Base-by-base conservation (phyloP, 768 basidiomycete species). In the Kwoniella pini region DNA sequence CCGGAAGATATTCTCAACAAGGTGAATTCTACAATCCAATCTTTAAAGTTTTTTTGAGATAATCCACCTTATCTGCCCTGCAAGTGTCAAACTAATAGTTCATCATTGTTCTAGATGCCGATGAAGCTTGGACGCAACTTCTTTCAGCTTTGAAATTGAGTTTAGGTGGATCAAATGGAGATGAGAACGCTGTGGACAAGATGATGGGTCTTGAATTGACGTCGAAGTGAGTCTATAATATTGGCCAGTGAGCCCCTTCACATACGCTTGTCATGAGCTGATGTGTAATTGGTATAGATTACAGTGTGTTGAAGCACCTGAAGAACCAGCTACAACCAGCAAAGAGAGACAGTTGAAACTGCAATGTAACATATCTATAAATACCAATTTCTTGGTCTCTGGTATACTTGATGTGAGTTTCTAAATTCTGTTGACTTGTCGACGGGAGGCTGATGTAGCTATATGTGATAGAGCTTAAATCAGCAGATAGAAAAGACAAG, bases 401-500 rank as follows among this genome's bases (percentile, higher is more conserved):
- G 94, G 95, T 0, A 89, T 99, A 67, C 82, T 83, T 82, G 88
- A 88, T 65, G 92, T 90, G 64, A 64, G 83, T 80, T 11, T 28
- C 33, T n/a, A n/a, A 13, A 9, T 50, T 21, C 15, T 6, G 7
- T 21, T 19, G 21, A n/a, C 43, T 54, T 15, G 28, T 4, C 46
- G 74, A 75, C 48, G 24, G 38, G 30, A 26, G 43, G 48, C 28
- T 51, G 22, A 11, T 63, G 50, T 39, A 19, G 24, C 39, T n/a
- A n/a, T 36, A 36, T 12, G 27, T 2, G 15, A 15, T 68, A 97
- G 93, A 85, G 89, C 2, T 81, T 98, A n/a, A 85, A 90, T 70
- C 88, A 89, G 68, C 87, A 88, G 60, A 83, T 99, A 21, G 86
- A 90, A 63, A 98, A 99, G 80, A 82, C 82, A 38, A 93, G 91